Conservation (phyloP, 2,329 filamentous ascomycete genomes). For the Venturia asperata region DNA sequence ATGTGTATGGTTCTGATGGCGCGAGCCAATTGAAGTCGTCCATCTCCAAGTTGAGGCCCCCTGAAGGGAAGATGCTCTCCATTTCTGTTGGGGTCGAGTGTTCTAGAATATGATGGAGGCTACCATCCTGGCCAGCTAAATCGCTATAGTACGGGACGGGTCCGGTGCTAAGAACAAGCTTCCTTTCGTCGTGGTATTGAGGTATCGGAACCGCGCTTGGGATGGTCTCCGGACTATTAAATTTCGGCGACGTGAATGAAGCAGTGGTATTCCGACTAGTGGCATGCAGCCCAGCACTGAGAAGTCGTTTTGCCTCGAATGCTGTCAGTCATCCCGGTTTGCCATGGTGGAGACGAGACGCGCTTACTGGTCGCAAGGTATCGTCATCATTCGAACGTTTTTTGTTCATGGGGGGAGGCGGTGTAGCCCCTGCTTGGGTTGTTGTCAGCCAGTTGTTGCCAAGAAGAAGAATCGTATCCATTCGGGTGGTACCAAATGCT, state of each 20-base stretch:
- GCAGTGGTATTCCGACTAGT: neutral
- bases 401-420: neutral
- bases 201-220: neutral
- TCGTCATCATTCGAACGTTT: constrained; percentile 14
- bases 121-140: neutral
- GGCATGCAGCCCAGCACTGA: neutral
- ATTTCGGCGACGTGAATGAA: constrained; percentile 14
- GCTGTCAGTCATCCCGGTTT: neutral
- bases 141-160: constrained; percentile 11
- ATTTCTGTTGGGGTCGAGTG: constrained; percentile 7
- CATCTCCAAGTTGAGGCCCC: constrained; percentile 13
- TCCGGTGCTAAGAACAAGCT: neutral
- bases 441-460: neutral
- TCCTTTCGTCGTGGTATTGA: neutral
- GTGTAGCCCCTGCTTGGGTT: neutral
- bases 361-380: constrained; percentile 12
- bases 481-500: neutral
- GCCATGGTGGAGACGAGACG: too few relatives aligned
- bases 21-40: constrained; percentile 19
- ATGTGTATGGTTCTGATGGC: constrained; percentile 13
- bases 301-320: constrained; percentile 10
- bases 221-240: constrained; percentile 15
- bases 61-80: constrained; percentile 14
- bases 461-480: neutral
- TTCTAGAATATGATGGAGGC: neutral